Base-by-base conservation (phyloP, 1,139 yeast species). In the Suhomyces bokatorum region DNA sequence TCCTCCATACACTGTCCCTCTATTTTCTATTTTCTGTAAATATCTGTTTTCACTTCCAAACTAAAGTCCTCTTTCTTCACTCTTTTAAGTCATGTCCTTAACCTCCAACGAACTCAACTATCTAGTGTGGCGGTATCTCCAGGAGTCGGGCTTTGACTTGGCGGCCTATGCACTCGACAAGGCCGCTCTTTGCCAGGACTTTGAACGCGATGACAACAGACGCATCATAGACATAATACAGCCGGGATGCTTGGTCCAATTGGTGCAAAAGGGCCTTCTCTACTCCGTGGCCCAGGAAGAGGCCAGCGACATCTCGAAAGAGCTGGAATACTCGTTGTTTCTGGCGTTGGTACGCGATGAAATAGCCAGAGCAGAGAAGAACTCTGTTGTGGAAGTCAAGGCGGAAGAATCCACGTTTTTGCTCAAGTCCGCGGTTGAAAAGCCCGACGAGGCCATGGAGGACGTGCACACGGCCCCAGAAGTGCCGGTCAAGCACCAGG, bases 41-140 rank as follows among this genome's bases (percentile, higher is more conserved):
- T 26, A n/a, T 12, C 29, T 26, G 8, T 10, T 26, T 26, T 26
- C n/a, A 10, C 6, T n/a, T 10, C 29, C 16, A 8, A 14, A 31
- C 8, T 15, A 16, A 15, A 32, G 12, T 9, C 34, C 16, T 32
- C 34, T 32, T 10, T 11, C 24, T 20, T 20, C 24, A 2, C 24
- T 20, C 24, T 20, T 20, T 20, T 20, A 5, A 17, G 8, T 20
- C 6, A 89, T 89, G 97, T 85, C 96, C 30, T 71, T 93, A 44
- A 80, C 95, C 6, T 85, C 95, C 50, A 82, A 79, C 47, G 96
- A 91, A 67, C 77, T 93, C 47, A 93, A 93, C 71, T 91, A 93
- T 63, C 76, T 93, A 59, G 80, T 93, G 49, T 93, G 97, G 97
- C 71, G 98, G 54, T 93, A 93, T 61, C 75, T 91, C 36, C 96